Percentiles rank a stretch among this genome's conserved stretches.
Evolutionary conservation across 306 rosid species (phyloP).

Genomic region (Chamaecrista fasciculata): DNA sequence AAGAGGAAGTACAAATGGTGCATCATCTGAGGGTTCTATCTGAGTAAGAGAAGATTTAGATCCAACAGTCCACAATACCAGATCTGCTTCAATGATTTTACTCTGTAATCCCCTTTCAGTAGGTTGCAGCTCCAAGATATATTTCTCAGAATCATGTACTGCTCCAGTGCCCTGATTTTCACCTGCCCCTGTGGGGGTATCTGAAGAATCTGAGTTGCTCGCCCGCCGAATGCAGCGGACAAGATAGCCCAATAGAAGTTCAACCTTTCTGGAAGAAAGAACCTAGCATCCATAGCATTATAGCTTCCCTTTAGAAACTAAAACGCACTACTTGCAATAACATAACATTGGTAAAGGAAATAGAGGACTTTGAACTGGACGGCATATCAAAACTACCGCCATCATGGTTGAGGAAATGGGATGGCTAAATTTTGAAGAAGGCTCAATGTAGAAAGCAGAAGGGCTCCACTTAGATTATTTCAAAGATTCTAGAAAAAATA

Average conservation of each 20-base stretch:
- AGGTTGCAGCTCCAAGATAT: conserved; percentile 79
- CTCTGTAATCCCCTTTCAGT: conserved; percentile 66
- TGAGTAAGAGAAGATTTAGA: conserved; percentile 77
- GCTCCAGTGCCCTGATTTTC: conserved; percentile 29
- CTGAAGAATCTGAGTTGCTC: conserved; percentile 44
- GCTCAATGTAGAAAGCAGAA: background rate
- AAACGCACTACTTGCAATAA: background rate
- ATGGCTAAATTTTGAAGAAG: conserved; percentile 1
- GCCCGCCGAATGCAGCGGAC: conserved; percentile 63
- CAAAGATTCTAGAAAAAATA: no score
- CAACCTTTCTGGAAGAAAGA: conserved; percentile 76
- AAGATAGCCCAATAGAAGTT: conserved; percentile 81
- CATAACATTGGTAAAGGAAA: conserved; percentile 10
- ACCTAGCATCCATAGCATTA: conserved; percentile 49
- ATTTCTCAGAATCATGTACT: conserved; percentile 48
- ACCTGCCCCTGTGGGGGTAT: conserved; percentile 24
- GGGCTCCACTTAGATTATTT: background rate
- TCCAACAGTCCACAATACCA: conserved; percentile 94
- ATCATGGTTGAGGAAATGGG: conserved; percentile 1
- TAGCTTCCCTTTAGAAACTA: conserved; percentile 29
- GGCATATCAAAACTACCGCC: background rate
- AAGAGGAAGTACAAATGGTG: conserved; percentile 69
- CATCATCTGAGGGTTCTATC: conserved; percentile 52
- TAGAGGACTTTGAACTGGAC: conserved; percentile 9
- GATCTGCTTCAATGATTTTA: conserved; percentile 69